Percentiles rank a stretch among this genome's conserved stretches.
Evolutionary conservation across 495 filamentous ascomycete genomes (phyloP).

Genomic region (Xylaria nigripes): DNA sequence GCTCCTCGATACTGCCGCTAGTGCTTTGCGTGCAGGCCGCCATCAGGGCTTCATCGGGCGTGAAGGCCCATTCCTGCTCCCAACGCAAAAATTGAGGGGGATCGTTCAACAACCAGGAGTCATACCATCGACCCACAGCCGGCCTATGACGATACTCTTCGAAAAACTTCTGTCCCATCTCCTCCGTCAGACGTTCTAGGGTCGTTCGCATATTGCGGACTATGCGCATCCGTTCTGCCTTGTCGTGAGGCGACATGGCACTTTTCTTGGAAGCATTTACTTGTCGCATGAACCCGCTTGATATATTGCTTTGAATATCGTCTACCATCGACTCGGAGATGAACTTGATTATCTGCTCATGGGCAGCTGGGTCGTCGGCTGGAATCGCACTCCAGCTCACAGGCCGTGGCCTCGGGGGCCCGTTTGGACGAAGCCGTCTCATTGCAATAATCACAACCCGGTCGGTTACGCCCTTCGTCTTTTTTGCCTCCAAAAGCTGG

Average conservation of each 20-base stretch:
- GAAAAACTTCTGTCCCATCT: constrained; percentile 11
- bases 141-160: constrained; percentile 8
- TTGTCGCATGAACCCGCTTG: constrained; percentile 9
- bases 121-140: constrained; percentile 10
- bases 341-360: constrained; percentile 12
- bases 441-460: background rate
- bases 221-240: constrained; percentile 13
- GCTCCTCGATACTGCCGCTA: constrained; percentile 4
- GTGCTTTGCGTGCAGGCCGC: background rate
- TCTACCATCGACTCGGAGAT: constrained; percentile 10
- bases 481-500: too few species aligned
- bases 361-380: constrained; percentile 8
- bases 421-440: constrained; percentile 6
- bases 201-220: constrained; percentile 11
- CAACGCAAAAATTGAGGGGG: constrained; percentile 5
- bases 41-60: background rate
- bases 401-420: background rate
- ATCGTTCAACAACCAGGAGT: constrained; percentile 12
- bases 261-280: constrained; percentile 10
- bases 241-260: constrained; percentile 10
- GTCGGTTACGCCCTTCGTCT: background rate
- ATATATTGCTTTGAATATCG: constrained; percentile 10
- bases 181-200: constrained; percentile 11
- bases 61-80: constrained; percentile 10
- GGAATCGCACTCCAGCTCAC: constrained; percentile 11